These are phyloP conservation scores for Lablab purpureus DNA, from an alignment of 306 rosid genomes.

Conservation along the genomic window DNA sequence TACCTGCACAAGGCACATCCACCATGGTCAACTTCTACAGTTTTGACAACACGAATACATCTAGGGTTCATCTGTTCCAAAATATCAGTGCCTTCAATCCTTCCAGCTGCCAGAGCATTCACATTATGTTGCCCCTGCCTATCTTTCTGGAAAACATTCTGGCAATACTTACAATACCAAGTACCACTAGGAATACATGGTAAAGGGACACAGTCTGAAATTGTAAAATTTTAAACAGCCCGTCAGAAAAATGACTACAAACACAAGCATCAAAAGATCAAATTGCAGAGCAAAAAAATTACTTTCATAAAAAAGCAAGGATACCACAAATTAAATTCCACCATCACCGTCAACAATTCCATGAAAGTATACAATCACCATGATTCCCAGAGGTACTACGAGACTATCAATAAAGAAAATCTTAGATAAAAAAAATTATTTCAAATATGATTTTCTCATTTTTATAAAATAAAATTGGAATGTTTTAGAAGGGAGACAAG, in stretches of 20 bases:
- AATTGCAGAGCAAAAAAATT: no score
- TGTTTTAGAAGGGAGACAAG: no score
- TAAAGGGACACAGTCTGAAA: constrained; percentile 83
- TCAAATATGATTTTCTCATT: background rate
- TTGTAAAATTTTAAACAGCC: constrained; percentile 3
- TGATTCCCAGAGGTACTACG: background rate
- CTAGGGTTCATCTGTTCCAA: constrained; percentile 75
- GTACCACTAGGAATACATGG: constrained; percentile 65
- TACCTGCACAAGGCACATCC: constrained; percentile 97
- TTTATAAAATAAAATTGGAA: background rate
- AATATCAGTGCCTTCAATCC: constrained; percentile 80
- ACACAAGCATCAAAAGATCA: background rate
- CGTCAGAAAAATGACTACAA: background rate
- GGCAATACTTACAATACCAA: constrained; percentile 95
- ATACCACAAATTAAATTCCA: background rate
- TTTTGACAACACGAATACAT: constrained; percentile 83
- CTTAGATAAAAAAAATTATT: background rate
- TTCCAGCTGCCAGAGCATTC: constrained; percentile 89
- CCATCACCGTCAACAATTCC: background rate
- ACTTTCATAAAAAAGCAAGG: no score
- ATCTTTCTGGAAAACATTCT: constrained; percentile 63
- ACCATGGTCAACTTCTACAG: constrained; percentile 71
- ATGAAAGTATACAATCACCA: background rate
- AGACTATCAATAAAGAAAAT: background rate
- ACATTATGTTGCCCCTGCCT: constrained; percentile 65